phyloP scores from a whole-genome alignment of 352 stramenopile genomes.

The Globisporangium camurandrum region DNA sequence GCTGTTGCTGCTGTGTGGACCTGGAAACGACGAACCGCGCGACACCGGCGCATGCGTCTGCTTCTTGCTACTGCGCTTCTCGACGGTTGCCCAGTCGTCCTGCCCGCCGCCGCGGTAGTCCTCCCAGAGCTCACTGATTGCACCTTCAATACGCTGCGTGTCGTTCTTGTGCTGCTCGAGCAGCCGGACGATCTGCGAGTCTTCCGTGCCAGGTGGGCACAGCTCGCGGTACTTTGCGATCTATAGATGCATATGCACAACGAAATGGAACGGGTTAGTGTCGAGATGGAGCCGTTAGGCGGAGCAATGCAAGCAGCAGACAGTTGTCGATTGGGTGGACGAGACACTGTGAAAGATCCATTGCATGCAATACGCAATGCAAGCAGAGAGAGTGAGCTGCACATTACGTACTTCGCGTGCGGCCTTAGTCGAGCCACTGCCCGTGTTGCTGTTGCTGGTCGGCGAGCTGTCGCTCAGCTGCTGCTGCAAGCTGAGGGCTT shows the following conservation, averaged over 20 bases:
- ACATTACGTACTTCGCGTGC: conserved; percentile 48
- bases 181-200: conserved; percentile 62
- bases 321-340: too few species aligned
- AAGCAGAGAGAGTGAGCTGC: background rate
- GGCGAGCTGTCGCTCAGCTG: conserved; percentile 50
- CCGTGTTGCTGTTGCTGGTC: conserved; percentile 14
- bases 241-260: too few species aligned
- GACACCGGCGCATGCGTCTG: conserved; percentile 7
- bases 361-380: background rate
- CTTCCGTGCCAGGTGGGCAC: conserved; percentile 71
- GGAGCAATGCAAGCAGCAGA: too few species aligned
- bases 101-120: conserved; percentile 53
- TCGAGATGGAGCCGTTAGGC: too few species aligned
- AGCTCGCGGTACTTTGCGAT: conserved; percentile 73
- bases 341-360: too few species aligned
- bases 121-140: conserved; percentile 82
- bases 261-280: too few species aligned
- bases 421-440: conserved; percentile 22
- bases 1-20: conserved; percentile 5
- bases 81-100: conserved; percentile 70
- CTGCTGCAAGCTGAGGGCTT: conserved; percentile 75
- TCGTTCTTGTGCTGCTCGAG: conserved; percentile 72
- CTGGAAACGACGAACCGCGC: conserved; percentile 26
- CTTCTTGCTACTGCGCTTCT: conserved; percentile 75
- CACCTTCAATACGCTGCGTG: conserved; percentile 55